These are phyloP conservation scores for Lodderomyces jiufengensis DNA, from an alignment of 1,139 yeast genomes.

Conservation along the genomic window DNA sequence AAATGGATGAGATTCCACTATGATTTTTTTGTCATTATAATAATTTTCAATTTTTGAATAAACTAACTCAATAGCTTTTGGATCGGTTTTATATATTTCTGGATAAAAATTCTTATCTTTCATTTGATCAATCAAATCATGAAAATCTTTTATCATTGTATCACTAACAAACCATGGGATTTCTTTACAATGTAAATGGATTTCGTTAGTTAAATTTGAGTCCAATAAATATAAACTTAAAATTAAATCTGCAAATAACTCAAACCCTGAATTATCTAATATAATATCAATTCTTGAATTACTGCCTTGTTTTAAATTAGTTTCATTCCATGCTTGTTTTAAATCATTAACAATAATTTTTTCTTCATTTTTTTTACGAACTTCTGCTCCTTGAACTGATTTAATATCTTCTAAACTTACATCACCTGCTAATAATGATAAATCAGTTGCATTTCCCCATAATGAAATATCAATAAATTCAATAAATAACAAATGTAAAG, in stretches of 20 bases:
- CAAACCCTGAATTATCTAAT: constrained; percentile 94
- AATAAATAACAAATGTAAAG: constrained; percentile 53
- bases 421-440: constrained; percentile 81
- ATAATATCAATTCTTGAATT: constrained; percentile 69
- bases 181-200: constrained; percentile 83
- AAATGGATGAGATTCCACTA: constrained; percentile 63
- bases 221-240: constrained; percentile 75
- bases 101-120: constrained; percentile 50
- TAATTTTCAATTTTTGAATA: constrained; percentile 50
- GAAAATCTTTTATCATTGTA: constrained; percentile 80
- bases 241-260: constrained; percentile 82
- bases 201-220: constrained; percentile 54
- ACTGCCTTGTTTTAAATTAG: constrained; percentile 16
- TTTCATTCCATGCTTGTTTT: constrained; percentile 57
- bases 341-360: constrained; percentile 80
- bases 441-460: constrained; percentile 98
- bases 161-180: constrained; percentile 99
- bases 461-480: constrained; percentile 86
- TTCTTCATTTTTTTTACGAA: constrained; percentile 77
- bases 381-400: constrained; percentile 86
- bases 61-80: constrained; percentile 33
- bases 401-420: constrained; percentile 79
- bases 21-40: constrained; percentile 47
- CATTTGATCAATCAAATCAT: constrained; percentile 57
- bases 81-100: constrained; percentile 29